Evolutionary conservation across 2,329 filamentous ascomycete genomes (phyloP).

Genomic region (Aspergillus caelatus): DNA sequence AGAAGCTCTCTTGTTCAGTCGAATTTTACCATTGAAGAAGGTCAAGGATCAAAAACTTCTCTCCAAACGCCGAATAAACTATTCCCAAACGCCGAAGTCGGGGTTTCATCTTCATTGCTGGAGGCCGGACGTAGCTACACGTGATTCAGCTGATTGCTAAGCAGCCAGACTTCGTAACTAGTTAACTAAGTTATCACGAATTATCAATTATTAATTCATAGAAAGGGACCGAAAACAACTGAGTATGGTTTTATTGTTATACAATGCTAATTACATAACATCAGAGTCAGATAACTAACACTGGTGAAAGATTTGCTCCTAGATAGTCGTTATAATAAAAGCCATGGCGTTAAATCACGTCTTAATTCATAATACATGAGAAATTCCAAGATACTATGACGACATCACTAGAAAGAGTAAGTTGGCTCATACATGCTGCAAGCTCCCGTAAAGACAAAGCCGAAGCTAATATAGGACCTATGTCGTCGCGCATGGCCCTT

Average conservation of each 20-base stretch:
- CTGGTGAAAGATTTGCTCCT: background rate
- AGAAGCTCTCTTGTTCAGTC: background rate
- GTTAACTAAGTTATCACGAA: too few species aligned
- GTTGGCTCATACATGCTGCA: background rate
- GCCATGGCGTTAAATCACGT: background rate
- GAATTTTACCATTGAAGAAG: background rate
- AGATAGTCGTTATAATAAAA: background rate
- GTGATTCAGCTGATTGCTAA: constrained; percentile 3
- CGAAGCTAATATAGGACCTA: background rate
- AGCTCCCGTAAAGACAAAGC: background rate
- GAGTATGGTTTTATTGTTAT: background rate
- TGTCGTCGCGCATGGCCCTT: background rate
- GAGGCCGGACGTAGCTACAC: background rate
- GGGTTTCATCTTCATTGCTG: background rate
- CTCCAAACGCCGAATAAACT: background rate
- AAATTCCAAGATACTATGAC: constrained; percentile 4
- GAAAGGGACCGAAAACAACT: background rate
- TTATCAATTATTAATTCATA: background rate
- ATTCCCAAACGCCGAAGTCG: background rate
- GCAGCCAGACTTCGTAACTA: background rate
- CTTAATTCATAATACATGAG: constrained; percentile 8
- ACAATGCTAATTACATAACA: background rate
- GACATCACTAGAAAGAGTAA: background rate
- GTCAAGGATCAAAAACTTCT: background rate
- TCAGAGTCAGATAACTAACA: background rate